Evolutionary conservation across 805 yeast genomes (phyloP).

Genomic region (Debaryomyces hansenii): DNA sequence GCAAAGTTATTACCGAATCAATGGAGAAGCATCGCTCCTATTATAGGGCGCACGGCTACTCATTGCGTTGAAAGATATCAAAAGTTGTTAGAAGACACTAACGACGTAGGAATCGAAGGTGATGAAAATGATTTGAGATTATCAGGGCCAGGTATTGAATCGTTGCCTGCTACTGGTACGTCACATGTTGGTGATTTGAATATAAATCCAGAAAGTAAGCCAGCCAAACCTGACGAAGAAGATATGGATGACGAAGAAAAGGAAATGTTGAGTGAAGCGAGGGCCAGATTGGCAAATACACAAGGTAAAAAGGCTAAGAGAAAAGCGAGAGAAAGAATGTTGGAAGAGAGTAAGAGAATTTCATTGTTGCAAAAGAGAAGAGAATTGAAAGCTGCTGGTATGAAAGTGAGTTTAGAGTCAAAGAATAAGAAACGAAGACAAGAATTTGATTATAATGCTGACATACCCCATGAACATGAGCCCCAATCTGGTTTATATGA

Average conservation of each 20-base stretch:
- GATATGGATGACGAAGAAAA: slow-evolving; percentile 84
- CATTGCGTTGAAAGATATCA: slow-evolving; percentile 87
- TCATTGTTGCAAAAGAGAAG: slow-evolving; percentile 78
- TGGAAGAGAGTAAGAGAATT: slow-evolving; percentile 74
- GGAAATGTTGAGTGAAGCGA: slow-evolving; percentile 94
- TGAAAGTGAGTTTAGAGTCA: slow-evolving; percentile 50
- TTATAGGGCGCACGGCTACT: slow-evolving; percentile 81
- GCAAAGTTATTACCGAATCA: slow-evolving; percentile 82
- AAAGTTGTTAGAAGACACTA: slow-evolving; percentile 56
- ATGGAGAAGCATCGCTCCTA: slow-evolving; percentile 88
- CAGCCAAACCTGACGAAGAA: slow-evolving; percentile 78
- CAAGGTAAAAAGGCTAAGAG: slow-evolving; percentile 94
- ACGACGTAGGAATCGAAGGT: slow-evolving; percentile 26
- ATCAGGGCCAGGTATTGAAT: slow-evolving; percentile 54
- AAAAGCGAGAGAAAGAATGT: slow-evolving; percentile 79
- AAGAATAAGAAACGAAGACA: slow-evolving; percentile 54
- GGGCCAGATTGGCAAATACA: slow-evolving; percentile 86
- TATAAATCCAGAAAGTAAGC: slow-evolving; percentile 70
- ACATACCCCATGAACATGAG: slow-evolving; percentile 72
- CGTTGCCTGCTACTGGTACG: slow-evolving; percentile 43
- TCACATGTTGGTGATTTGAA: slow-evolving; percentile 56
- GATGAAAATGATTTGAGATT: slow-evolving; percentile 36
- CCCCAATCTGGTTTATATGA: slow-evolving; percentile 73
- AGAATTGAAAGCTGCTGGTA: slow-evolving; percentile 79
- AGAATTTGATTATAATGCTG: slow-evolving; percentile 80